Conservation (phyloP, 2,329 filamentous ascomycete species). For the Tolypocladium pustulatum region DNA sequence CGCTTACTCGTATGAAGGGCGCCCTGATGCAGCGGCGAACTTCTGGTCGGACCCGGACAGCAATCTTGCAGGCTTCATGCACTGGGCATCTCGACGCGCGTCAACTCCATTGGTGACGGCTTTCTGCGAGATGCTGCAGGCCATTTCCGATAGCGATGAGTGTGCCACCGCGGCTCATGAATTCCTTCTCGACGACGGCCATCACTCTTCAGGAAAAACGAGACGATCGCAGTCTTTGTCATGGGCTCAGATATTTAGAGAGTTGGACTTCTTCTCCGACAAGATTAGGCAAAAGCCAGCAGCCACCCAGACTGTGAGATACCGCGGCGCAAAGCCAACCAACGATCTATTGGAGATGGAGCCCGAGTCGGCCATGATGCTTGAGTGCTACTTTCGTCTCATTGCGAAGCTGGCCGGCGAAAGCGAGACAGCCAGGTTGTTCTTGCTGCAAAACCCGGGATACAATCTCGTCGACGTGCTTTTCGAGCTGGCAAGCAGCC, state of each 20-base stretch:
- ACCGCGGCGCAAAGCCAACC: constrained; percentile 49
- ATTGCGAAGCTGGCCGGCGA: constrained; percentile 72
- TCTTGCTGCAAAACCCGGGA: constrained; percentile 54
- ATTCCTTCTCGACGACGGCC: constrained; percentile 80
- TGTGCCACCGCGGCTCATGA: constrained; percentile 79
- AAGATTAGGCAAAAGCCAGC: constrained; percentile 66
- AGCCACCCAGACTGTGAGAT: constrained; percentile 24
- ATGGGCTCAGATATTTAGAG: constrained; percentile 86
- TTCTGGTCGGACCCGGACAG: constrained; percentile 93
- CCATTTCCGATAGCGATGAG: constrained; percentile 71
- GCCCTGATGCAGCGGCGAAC: constrained; percentile 71
- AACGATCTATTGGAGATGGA: constrained; percentile 66
- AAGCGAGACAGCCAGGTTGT: constrained; percentile 61
- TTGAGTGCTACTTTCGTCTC: constrained; percentile 85
- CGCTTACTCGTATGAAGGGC: constrained; percentile 79
- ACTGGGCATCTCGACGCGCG: constrained; percentile 91
- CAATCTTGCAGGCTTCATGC: constrained; percentile 86
- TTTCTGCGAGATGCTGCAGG: constrained; percentile 92
- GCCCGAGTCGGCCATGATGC: constrained; percentile 90
- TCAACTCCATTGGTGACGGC: constrained; percentile 93
- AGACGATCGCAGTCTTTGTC: constrained; percentile 76
- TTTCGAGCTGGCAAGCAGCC: constrained; percentile 67
- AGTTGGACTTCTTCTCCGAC: constrained; percentile 73
- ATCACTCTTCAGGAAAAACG: constrained; percentile 64
- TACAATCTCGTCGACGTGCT: constrained; percentile 65